These are phyloP conservation scores for Metschnikowia anglica DNA, from an alignment of 805 yeast species.

Conservation along the genomic window DNA sequence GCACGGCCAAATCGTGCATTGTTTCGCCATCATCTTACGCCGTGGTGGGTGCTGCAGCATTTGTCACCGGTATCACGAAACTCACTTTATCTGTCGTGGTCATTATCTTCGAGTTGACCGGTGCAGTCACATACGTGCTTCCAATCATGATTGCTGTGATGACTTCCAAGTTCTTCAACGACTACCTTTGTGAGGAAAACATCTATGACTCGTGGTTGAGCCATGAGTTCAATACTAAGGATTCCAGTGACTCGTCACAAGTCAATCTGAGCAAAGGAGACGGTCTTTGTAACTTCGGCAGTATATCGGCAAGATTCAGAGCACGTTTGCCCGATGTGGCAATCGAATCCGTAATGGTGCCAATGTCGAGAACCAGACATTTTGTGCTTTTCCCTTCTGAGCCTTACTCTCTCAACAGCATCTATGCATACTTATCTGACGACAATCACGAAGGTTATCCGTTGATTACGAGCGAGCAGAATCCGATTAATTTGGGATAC, in stretches of 20 bases:
- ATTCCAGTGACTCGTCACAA: slow-evolving; percentile 4
- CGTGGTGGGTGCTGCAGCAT: slow-evolving; percentile 83
- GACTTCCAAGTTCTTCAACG: slow-evolving; percentile 70
- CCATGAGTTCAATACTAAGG: slow-evolving; percentile 28
- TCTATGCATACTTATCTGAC: slow-evolving; percentile 26
- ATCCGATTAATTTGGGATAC: slow-evolving; percentile 37
- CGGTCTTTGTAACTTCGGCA: slow-evolving; percentile 37
- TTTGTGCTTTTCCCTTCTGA: slow-evolving; percentile 28
- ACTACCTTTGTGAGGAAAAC: slow-evolving; percentile 55
- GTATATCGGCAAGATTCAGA: slow-evolving; percentile 28
- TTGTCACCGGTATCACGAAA: slow-evolving; percentile 76
- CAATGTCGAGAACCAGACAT: slow-evolving; percentile 28
- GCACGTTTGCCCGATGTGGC: slow-evolving; percentile 35
- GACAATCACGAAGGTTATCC: slow-evolving; percentile 47
- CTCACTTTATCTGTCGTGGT: slow-evolving; percentile 80
- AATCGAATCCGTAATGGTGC: slow-evolving; percentile 31
- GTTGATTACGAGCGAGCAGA: slow-evolving; percentile 24
- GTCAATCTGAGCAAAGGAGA: slow-evolving; percentile 39
- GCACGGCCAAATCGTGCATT: slow-evolving; percentile 50
- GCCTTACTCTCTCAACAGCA: slow-evolving; percentile 25
- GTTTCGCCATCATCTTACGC: slow-evolving; percentile 88
- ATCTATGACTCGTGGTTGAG: slow-evolving; percentile 57
- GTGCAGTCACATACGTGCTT: slow-evolving; percentile 77
- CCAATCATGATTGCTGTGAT: slow-evolving; percentile 86
- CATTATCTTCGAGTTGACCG: slow-evolving; percentile 78